Evolutionary conservation across 2,329 filamentous ascomycete species (phyloP).

Genomic region (Claviceps fusiformis): DNA sequence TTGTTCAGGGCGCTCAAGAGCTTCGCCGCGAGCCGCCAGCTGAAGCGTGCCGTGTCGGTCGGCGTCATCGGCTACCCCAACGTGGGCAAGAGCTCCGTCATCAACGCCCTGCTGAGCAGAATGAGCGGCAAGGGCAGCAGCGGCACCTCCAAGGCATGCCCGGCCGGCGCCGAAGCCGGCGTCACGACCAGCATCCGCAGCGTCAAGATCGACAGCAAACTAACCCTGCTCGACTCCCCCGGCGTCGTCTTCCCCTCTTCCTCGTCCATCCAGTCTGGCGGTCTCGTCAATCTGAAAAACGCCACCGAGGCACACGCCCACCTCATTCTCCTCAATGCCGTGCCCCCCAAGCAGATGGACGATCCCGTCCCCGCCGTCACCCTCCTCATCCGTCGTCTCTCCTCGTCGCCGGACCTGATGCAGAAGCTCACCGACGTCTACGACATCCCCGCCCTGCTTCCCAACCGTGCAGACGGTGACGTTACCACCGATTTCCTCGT

Average conservation of each 20-base stretch:
- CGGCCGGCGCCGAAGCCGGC: conserved; percentile 80
- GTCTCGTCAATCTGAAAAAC: conserved; percentile 41
- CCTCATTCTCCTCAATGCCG: conserved; percentile 75
- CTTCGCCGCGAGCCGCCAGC: conserved; percentile 66
- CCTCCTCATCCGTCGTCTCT: conserved; percentile 70
- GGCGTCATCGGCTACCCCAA: conserved; percentile 94
- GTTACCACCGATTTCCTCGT: conserved; percentile 81
- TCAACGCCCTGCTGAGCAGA: conserved; percentile 77
- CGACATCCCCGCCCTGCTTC: conserved; percentile 65
- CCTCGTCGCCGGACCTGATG: conserved; percentile 57
- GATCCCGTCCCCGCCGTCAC: conserved; percentile 81
- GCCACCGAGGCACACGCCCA: conserved; percentile 65
- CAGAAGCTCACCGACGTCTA: conserved; percentile 74
- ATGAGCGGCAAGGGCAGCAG: conserved; percentile 50
- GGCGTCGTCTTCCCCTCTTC: conserved; percentile 84
- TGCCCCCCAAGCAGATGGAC: conserved; percentile 87
- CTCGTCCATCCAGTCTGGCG: conserved; percentile 21
- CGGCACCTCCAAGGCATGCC: conserved; percentile 51
- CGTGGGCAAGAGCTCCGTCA: conserved; percentile 91
- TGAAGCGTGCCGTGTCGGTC: conserved; percentile 82
- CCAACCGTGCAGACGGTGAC: conserved; percentile 53
- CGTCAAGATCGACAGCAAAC: conserved; percentile 89
- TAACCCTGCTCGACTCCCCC: conserved; percentile 85
- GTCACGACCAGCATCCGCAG: conserved; percentile 79
- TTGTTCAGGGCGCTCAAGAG: conserved; percentile 85